Percentiles rank a stretch among this genome's conserved stretches.
phyloP scores from a whole-genome alignment of 2,329 filamentous ascomycete species.

The Fusarium concolor region DNA sequence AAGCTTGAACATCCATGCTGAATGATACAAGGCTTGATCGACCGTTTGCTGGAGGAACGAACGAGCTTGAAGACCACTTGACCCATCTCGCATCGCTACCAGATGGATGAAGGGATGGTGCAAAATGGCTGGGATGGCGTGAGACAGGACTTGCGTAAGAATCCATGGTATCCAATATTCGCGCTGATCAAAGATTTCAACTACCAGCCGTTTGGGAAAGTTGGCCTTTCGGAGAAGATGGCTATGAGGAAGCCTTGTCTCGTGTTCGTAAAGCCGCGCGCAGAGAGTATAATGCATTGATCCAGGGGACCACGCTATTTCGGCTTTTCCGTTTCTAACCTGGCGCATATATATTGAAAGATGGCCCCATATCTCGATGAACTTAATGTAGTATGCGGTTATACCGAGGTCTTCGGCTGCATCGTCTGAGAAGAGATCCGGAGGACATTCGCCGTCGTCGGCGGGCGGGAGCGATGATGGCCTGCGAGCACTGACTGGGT shows the following conservation, averaged over 20 bases:
- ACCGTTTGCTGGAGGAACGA: conserved; percentile 13
- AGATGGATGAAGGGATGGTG: conserved; percentile 17
- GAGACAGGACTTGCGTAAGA: background rate
- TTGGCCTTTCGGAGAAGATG: conserved; percentile 1
- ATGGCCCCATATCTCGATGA: conserved; percentile 5
- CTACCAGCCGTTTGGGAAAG: background rate
- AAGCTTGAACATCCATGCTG: conserved; percentile 12
- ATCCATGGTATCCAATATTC: conserved; percentile 22
- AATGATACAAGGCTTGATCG: conserved; percentile 1
- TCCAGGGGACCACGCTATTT: conserved; percentile 2
- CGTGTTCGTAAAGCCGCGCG: conserved; percentile 9
- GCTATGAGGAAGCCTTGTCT: background rate
- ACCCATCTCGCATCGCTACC: conserved; percentile 1
- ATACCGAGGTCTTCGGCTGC: conserved; percentile 3
- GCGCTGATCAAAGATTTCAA: background rate
- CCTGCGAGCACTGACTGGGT: background rate
- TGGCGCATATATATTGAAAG: conserved; percentile 15
- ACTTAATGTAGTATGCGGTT: conserved; percentile 8
- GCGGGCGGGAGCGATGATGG: conserved; percentile 1
- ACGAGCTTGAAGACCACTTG: background rate
- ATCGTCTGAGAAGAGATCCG: conserved; percentile 14
- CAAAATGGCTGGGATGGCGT: background rate
- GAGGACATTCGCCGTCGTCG: background rate
- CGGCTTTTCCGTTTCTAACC: background rate
- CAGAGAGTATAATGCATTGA: conserved; percentile 12